phyloP scores from a whole-genome alignment of 495 filamentous ascomycete genomes.

The Talaromyces nanjingensis region DNA sequence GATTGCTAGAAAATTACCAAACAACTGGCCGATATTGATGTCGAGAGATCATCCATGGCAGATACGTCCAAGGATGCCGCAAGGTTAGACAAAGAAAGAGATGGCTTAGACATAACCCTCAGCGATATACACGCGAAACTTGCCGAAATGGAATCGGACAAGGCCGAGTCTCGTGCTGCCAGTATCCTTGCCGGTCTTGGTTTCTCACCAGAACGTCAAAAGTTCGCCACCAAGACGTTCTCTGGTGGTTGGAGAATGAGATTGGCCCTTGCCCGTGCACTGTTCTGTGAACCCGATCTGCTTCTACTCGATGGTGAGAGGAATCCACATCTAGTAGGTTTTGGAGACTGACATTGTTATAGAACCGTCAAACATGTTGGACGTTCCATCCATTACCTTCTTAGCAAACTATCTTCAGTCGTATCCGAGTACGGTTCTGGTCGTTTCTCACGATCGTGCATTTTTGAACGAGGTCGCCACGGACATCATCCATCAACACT shows the following conservation, averaged over 20 bases:
- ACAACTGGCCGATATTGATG: conserved; percentile 72
- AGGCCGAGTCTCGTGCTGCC: conserved; percentile 89
- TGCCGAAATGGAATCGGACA: conserved; percentile 98
- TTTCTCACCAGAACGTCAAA: conserved; percentile 90
- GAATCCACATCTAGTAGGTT: background rate
- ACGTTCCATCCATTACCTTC: conserved; percentile 99
- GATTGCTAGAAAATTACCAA: conserved; percentile 65
- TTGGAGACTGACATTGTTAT: background rate
- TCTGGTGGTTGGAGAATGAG: conserved; percentile 99
- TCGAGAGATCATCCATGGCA: conserved; percentile 69
- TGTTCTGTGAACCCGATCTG: conserved; percentile 98
- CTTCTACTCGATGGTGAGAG: conserved; percentile 74
- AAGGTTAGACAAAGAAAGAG: conserved; percentile 75
- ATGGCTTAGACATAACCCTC: conserved; percentile 81
- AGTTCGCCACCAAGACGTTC: conserved; percentile 92
- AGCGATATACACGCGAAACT: conserved; percentile 89
- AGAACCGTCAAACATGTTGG: conserved; percentile 99
- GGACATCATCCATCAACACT: conserved; percentile 98
- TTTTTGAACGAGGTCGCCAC: conserved; percentile 99
- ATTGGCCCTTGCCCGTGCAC: conserved; percentile 84
- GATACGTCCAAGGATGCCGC: conserved; percentile 82
- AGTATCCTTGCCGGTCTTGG: conserved; percentile 95
- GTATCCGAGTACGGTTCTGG: conserved; percentile 91
- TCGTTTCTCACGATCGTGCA: conserved; percentile 97
- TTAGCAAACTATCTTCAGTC: conserved; percentile 89